Evolutionary conservation across 257 asterid genomes (phyloP), one percentile per base, ranked within the genome.

Genomic region (Solanum lycopersicoides): DNA sequence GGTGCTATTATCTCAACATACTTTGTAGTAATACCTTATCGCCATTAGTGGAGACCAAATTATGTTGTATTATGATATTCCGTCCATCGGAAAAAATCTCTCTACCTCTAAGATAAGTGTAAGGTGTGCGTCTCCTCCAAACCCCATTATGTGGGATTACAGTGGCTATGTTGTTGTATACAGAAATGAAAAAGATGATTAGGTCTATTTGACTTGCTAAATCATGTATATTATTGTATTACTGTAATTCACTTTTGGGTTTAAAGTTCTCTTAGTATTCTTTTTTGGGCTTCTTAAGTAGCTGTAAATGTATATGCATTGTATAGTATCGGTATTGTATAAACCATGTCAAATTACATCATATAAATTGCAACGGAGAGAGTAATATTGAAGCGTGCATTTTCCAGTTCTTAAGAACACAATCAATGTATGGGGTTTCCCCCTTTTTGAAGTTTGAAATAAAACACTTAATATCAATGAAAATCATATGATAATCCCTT

Each of bases 41-140:
- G 28, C 45, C 45, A 79, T 87, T 90, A 85, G 77, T 88, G 59
- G 86, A 87, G 84, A 32, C 89, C 74, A 25, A 86, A 71, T 88
- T 79, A 69, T 87, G 88, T 30, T 87, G 77, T 89, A 84, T 37
- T 14, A 32, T 25, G 35, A 82, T 87, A 37, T 74, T 11, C 30
- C 23, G 50, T 69, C 76, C 5, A 32, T 71, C 1, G 1, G 42
- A 32, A 32, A 71, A 42, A 16, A 32, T n/a, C n/a, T 71, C 42
- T 71, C 21, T 28, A 1, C 74, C 74, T 68, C 35, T 0, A 71
- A 30, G n/a, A 13, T 71, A 1, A 32, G n/a, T n/a, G 76, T 32
- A 71, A 7, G 76, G 76, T 71, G n/a, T 71, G 76, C 2, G 7
- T 71, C 42, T 71, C 13, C n/a, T 0, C n/a, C 23, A 32, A 34